Evolutionary conservation across 1,284 basidiomycete species (phyloP).

Genomic region (Meripilus lineatus): DNA sequence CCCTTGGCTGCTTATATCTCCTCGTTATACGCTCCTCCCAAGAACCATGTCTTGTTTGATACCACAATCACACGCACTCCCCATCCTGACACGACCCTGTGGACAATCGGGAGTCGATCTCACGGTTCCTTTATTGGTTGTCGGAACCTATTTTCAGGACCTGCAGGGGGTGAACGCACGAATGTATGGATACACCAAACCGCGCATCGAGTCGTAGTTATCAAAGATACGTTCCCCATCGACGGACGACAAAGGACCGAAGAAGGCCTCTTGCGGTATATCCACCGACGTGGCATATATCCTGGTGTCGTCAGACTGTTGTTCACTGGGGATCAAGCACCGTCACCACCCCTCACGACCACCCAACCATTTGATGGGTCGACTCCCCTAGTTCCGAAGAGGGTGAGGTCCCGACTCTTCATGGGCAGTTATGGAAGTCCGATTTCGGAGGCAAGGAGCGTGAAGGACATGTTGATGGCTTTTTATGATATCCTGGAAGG

Average conservation of each 20-base stretch:
- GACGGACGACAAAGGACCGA: not conserved
- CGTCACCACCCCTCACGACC: too few species aligned
- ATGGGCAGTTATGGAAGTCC: too few species aligned
- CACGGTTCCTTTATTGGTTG: too few species aligned
- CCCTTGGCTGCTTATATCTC: constrained; percentile 6
- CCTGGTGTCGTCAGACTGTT: not conserved
- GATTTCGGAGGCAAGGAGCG: too few species aligned
- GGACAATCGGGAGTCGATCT: too few species aligned
- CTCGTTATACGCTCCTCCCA: constrained; percentile 10
- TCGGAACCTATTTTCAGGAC: not conserved
- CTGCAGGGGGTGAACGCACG: not conserved
- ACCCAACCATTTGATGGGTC: too few species aligned
- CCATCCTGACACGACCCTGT: too few species aligned
- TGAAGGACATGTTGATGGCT: too few species aligned
- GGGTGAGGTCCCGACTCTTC: too few species aligned
- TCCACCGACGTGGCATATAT: not conserved
- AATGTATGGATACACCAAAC: not conserved
- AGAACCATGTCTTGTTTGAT: constrained; percentile 6
- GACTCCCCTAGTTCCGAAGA: too few species aligned
- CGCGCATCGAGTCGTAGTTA: not conserved
- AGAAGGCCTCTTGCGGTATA: not conserved
- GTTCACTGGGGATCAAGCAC: too few species aligned
- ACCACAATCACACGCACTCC: constrained; percentile 7
- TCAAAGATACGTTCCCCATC: not conserved
- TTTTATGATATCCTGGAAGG: too few species aligned